A percentile compares a stretch with the other conserved stretches of the same genome.
These are phyloP conservation scores for Nannizziopsis barbatae DNA, from an alignment of 2,329 filamentous ascomycete species.

Conservation along the genomic window DNA sequence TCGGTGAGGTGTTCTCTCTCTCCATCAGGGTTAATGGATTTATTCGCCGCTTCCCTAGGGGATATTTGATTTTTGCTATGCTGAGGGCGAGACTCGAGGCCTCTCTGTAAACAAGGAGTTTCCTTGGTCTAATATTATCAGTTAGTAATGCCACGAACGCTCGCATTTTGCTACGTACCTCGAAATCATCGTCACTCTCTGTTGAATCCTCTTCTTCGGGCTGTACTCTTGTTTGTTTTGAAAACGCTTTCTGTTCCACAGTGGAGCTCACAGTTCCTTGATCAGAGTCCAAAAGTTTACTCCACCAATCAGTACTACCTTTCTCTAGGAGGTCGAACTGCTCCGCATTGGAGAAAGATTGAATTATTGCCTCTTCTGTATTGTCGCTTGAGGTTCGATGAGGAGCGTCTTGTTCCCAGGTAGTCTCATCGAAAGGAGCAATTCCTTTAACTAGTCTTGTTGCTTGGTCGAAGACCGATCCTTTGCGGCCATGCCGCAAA, in stretches of 20 bases:
- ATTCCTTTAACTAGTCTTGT: conserved; percentile 45
- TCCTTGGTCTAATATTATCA: conserved; percentile 25
- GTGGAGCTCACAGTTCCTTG: background rate
- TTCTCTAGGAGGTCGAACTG: conserved; percentile 15
- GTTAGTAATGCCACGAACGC: background rate
- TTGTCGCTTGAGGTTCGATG: conserved; percentile 4
- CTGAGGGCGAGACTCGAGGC: background rate
- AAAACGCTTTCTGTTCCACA: background rate
- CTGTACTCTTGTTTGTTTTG: conserved; percentile 4
- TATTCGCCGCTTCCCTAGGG: background rate
- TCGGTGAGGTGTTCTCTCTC: background rate
- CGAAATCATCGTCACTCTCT: conserved; percentile 29
- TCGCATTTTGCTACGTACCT: conserved; percentile 21
- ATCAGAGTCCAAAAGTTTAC: conserved; percentile 6
- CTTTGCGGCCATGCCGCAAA: conserved; percentile 34
- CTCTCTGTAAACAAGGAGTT: conserved; percentile 21
- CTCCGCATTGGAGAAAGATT: conserved; percentile 7
- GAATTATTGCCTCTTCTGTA: conserved; percentile 4
- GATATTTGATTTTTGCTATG: background rate
- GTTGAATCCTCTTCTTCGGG: conserved; percentile 17
- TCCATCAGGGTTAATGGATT: conserved; percentile 1
- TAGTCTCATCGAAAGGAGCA: conserved; percentile 41
- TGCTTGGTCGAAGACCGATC: conserved; percentile 41
- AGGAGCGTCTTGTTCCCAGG: conserved; percentile 32
- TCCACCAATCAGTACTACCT: conserved; percentile 28